Evolutionary conservation across 768 basidiomycete species (phyloP), one percentile per base, ranked within the genome.

Genomic region (Calocera cornea): DNA sequence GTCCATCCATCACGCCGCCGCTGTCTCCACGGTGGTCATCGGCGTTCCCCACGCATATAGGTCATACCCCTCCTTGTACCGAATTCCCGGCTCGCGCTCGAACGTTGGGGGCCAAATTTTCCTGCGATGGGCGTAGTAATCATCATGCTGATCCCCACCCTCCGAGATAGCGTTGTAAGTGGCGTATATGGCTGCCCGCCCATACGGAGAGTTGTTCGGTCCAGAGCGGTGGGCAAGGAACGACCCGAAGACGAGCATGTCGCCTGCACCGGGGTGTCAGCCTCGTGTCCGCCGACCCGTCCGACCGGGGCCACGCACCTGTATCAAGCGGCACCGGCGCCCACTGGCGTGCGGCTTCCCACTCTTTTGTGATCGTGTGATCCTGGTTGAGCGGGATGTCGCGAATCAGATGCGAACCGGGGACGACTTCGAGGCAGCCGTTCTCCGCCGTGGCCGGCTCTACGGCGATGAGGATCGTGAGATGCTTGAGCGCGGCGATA

Each of bases 21-120:
- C n/a, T n/a, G 71, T 71, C 65, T 74, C 72, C 14, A 71, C 70
- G 66, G 73, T 74, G 22, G 73, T 74, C 67, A 73, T 74, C 12
- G 73, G 66, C 72, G 73, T 38, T 41, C 34, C 17, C 64, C 36
- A 34, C 22, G 29, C 34, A 54, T 34, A 36, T 5, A 41, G 65
- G 34, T 34, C 40, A 8, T 24, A 47, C 49, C 33, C 19, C 49
- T 29, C 24, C 19, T 47, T 47, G 44, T 47, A 47, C 44, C 44
- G 44, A 3, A 8, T 47, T 19, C 44, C 44, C 8, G 44, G 44
- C 44, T 47, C 44, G 44, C 44, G 44, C 44, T 47, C 44, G 19
- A 47, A 47, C 24, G 44, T 47, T 19, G 44, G 44, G 8, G 44
- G 44, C 44, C 44, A 47, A 19, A 47, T 47, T 19, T 47, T 47